Conservation (phyloP, 2,329 filamentous ascomycete genomes). For the Pezicula neosporulosa region DNA sequence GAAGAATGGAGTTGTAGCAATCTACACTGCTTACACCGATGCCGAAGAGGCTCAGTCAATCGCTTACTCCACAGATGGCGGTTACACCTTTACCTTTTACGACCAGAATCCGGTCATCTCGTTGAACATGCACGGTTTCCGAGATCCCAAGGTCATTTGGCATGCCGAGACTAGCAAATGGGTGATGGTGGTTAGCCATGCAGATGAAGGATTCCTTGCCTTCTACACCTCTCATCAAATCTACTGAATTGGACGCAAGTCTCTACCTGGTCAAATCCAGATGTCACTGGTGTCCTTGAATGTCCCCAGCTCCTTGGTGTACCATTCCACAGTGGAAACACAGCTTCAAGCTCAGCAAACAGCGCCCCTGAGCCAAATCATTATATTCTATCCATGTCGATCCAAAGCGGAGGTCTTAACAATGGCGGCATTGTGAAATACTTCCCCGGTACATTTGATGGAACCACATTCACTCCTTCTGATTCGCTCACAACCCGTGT, state of each 20-base stretch:
- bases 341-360: not conserved
- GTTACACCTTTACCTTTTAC: conserved; percentile 57
- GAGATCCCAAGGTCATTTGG: conserved; percentile 61
- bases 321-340: conserved; percentile 21
- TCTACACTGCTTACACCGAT: conserved; percentile 32
- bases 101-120: conserved; percentile 53
- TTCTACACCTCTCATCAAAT: conserved; percentile 57
- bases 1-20: conserved; percentile 54
- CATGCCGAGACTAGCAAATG: conserved; percentile 42
- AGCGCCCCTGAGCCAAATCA: conserved; percentile 14
- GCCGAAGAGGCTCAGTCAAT: conserved; percentile 47
- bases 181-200: conserved; percentile 52
- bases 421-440: conserved; percentile 51
- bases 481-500: conserved; percentile 35
- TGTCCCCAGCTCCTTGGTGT: conserved; percentile 57
- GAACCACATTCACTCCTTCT: conserved; percentile 48
- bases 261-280: conserved; percentile 52
- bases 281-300: conserved; percentile 53
- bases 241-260: conserved; percentile 52
- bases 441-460: conserved; percentile 55
- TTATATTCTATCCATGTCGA: conserved; percentile 44
- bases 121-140: conserved; percentile 50
- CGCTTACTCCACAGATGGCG: conserved; percentile 56
- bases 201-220: conserved; percentile 49
- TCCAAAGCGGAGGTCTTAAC: conserved; percentile 51